These are phyloP conservation scores for Phytophthora sp. DNA, from an alignment of 352 stramenopile genomes.

Conservation along the genomic window DNA sequence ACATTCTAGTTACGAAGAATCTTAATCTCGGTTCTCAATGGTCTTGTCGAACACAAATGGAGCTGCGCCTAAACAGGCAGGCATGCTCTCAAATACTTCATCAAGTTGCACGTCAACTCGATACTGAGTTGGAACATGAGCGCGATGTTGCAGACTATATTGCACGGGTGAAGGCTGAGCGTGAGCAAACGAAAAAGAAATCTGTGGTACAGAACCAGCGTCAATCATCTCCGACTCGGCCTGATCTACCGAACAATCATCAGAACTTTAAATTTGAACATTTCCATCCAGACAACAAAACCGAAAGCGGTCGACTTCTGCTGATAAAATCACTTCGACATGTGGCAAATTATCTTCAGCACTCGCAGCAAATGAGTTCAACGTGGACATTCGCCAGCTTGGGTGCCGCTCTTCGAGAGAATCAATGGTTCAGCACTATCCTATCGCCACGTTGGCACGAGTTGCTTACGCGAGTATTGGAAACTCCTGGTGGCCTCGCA, in stretches of 20 bases:
- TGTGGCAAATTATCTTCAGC: slow-evolving; percentile 31
- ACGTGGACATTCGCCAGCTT: slow-evolving; percentile 47
- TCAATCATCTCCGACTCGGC: neutral
- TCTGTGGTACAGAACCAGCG: slow-evolving; percentile 1
- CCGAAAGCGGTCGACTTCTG: neutral
- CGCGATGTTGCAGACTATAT: slow-evolving; percentile 48
- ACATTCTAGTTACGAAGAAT: slow-evolving; percentile 66
- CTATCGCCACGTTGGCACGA: slow-evolving; percentile 33
- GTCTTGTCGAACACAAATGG: slow-evolving; percentile 55
- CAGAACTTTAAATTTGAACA: neutral
- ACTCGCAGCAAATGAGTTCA: slow-evolving; percentile 50
- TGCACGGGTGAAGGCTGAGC: slow-evolving; percentile 16
- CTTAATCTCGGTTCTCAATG: slow-evolving; percentile 57
- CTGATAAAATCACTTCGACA: slow-evolving; percentile 31
- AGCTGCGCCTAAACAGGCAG: slow-evolving; percentile 61
- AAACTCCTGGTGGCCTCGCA: slow-evolving; percentile 45
- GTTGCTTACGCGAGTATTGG: slow-evolving; percentile 35
- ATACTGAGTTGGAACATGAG: slow-evolving; percentile 34
- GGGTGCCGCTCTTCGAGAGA: slow-evolving; percentile 38
- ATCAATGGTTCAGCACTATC: slow-evolving; percentile 47
- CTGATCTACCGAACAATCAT: neutral
- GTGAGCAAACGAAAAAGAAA: slow-evolving; percentile 20
- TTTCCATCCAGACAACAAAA: neutral
- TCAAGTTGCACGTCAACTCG: slow-evolving; percentile 52
- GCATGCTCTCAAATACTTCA: slow-evolving; percentile 57